phyloP scores from a whole-genome alignment of 257 asterid species.

The Salvia miltiorrhiza region DNA sequence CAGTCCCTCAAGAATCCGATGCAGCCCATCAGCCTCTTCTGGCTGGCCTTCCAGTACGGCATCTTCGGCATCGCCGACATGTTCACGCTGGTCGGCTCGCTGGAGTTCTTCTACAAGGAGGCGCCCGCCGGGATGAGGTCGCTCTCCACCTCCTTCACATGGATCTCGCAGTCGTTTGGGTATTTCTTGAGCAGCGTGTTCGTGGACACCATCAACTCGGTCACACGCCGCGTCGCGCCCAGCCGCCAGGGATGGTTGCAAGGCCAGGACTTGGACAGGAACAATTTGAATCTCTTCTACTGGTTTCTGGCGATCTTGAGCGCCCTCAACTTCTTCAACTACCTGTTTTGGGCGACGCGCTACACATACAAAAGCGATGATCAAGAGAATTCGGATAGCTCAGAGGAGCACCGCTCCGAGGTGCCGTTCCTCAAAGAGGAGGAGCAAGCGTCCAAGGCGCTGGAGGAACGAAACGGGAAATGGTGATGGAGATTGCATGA shows the following conservation, averaged over 20 bases:
- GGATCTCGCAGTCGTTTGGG: conserved; percentile 63
- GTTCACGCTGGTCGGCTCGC: conserved; percentile 74
- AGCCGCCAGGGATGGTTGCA: conserved; percentile 64
- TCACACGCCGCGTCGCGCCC: conserved; percentile 37
- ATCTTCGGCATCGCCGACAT: conserved; percentile 81
- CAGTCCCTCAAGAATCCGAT: conserved; percentile 36
- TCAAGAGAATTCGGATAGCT: conserved; percentile 3
- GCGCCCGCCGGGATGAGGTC: conserved; percentile 84
- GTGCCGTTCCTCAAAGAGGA: conserved; percentile 31
- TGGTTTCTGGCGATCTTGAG: conserved; percentile 86
- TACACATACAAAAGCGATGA: conserved; percentile 55
- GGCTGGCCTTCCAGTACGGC: conserved; percentile 64
- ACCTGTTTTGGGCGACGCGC: conserved; percentile 66
- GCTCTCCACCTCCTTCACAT: conserved; percentile 66
- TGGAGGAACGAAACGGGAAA: conserved; percentile 30
- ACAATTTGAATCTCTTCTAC: conserved; percentile 51
- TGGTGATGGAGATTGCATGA: conserved; percentile 3
- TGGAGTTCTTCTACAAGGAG: conserved; percentile 77
- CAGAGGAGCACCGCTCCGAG: not conserved
- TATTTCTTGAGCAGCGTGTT: conserved; percentile 65
- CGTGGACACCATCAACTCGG: conserved; percentile 52
- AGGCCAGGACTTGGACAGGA: conserved; percentile 52
- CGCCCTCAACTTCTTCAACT: conserved; percentile 56
- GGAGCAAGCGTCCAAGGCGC: conserved; percentile 21
- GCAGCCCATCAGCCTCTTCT: conserved; percentile 54